Percentiles rank a stretch among this genome's conserved stretches.
phyloP scores from a whole-genome alignment of 2,329 filamentous ascomycete species.

The Clarireedia hainanense region DNA sequence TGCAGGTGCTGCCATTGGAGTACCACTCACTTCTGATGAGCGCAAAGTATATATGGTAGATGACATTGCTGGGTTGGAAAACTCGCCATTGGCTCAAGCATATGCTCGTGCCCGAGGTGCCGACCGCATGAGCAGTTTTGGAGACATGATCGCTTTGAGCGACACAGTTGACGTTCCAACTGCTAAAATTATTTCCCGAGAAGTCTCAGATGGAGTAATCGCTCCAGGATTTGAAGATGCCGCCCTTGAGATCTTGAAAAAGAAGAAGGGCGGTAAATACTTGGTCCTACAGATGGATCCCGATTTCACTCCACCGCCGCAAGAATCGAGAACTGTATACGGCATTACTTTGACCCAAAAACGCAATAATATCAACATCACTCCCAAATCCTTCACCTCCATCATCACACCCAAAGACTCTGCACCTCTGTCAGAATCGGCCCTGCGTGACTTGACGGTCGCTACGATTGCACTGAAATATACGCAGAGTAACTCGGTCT shows the following conservation, averaged over 20 bases:
- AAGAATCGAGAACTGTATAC: constrained; percentile 82
- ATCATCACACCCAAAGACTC: constrained; percentile 82
- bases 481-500: constrained; percentile 98
- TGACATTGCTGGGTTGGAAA: constrained; percentile 83
- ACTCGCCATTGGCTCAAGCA: constrained; percentile 80
- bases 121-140: constrained; percentile 98
- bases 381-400: constrained; percentile 74
- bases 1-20: constrained; percentile 88
- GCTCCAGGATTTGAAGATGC: constrained; percentile 79
- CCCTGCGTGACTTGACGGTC: constrained; percentile 82
- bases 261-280: constrained; percentile 98
- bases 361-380: constrained; percentile 86
- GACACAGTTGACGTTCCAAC: constrained; percentile 86
- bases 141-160: constrained; percentile 89
- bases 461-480: constrained; percentile 98
- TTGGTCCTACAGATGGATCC: constrained; percentile 92
- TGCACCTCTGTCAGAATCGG: constrained; percentile 64
- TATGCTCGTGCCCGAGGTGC: constrained; percentile 93
- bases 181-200: constrained; percentile 94
- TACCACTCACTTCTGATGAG: constrained; percentile 78
- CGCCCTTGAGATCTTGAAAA: constrained; percentile 83
- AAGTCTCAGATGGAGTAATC: constrained; percentile 95
- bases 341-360: constrained; percentile 83
- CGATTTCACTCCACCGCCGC: constrained; percentile 64
- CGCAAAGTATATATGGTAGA: constrained; percentile 98